Percentiles rank a stretch among this genome's conserved stretches.
These are phyloP conservation scores for Candida hispaniensis DNA, from an alignment of 805 yeast species.

Conservation along the genomic window DNA sequence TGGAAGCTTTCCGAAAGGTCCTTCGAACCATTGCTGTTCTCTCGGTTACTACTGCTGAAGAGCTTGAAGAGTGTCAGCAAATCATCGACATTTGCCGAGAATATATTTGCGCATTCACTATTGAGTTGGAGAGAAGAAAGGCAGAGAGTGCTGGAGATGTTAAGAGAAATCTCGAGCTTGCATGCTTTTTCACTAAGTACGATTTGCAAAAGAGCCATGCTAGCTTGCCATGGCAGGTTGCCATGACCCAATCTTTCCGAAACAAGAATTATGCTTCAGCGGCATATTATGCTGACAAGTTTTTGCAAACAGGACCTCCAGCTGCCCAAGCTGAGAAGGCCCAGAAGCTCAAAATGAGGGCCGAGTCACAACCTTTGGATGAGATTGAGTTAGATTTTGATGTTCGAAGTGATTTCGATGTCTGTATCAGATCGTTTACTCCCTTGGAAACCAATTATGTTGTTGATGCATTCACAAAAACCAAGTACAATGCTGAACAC, in stretches of 20 bases:
- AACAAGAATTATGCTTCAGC: slow-evolving; percentile 82
- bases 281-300: slow-evolving; percentile 78
- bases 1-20: slow-evolving; percentile 64
- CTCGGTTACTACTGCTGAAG: slow-evolving; percentile 62
- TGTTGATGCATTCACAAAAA: slow-evolving; percentile 75
- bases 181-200: slow-evolving; percentile 88
- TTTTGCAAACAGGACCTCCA: slow-evolving; percentile 36
- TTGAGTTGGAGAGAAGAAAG: slow-evolving; percentile 80
- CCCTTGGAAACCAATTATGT: slow-evolving; percentile 89
- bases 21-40: slow-evolving; percentile 64
- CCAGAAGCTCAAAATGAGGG: slow-evolving; percentile 62
- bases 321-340: slow-evolving; percentile 71
- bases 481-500: slow-evolving; percentile 65
- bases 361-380: slow-evolving; percentile 75
- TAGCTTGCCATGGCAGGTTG: slow-evolving; percentile 83
- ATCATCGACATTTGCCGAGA: slow-evolving; percentile 69
- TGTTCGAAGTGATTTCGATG: slow-evolving; percentile 80
- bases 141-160: slow-evolving; percentile 47
- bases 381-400: slow-evolving; percentile 87
- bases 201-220: slow-evolving; percentile 74
- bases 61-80: slow-evolving; percentile 64
- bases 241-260: slow-evolving; percentile 86
- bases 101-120: slow-evolving; percentile 83
- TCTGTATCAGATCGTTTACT: slow-evolving; percentile 77
- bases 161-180: slow-evolving; percentile 84